phyloP scores from a whole-genome alignment of 2,329 filamentous ascomycete species.

The Chrysosporium queenslandicum region DNA sequence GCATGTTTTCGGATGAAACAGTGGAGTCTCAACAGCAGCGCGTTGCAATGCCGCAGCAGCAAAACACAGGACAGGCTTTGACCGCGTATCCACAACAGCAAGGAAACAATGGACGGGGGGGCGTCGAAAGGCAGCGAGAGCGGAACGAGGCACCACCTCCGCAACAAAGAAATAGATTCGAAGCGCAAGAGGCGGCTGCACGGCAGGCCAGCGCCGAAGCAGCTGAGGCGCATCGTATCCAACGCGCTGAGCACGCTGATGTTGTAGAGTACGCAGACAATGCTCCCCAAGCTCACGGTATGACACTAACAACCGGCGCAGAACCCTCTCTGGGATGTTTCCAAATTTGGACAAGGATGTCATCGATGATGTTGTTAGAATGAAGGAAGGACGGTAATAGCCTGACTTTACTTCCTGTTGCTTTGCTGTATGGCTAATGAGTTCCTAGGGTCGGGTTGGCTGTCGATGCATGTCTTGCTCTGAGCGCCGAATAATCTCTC shows the following conservation, averaged over 20 bases:
- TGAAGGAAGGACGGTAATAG: slow-evolving; percentile 78
- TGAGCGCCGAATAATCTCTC: slow-evolving; percentile 43
- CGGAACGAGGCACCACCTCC: slow-evolving; percentile 15
- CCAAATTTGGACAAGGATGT: slow-evolving; percentile 87
- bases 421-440: neutral
- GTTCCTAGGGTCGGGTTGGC: slow-evolving; percentile 61
- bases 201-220: slow-evolving; percentile 82
- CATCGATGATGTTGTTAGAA: slow-evolving; percentile 90
- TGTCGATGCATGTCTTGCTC: slow-evolving; percentile 74
- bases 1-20: slow-evolving; percentile 75
- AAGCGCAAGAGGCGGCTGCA: slow-evolving; percentile 78
- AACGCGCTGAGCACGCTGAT: slow-evolving; percentile 74
- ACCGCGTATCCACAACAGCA: slow-evolving; percentile 13
- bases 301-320: slow-evolving; percentile 18
- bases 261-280: slow-evolving; percentile 59
- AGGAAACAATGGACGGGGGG: slow-evolving; percentile 17
- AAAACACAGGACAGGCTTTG: slow-evolving; percentile 1
- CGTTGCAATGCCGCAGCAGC: slow-evolving; percentile 31
- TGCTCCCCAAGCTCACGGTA: neutral
- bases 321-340: slow-evolving; percentile 89
- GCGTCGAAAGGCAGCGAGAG: slow-evolving; percentile 21
- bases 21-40: slow-evolving; percentile 31
- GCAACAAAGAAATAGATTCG: slow-evolving; percentile 40
- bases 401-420: slow-evolving; percentile 28
- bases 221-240: slow-evolving; percentile 74